Evolutionary conservation across 2,329 filamentous ascomycete species (phyloP), one percentile per base, ranked within the genome.

Genomic region (Neospermospora avenae): DNA sequence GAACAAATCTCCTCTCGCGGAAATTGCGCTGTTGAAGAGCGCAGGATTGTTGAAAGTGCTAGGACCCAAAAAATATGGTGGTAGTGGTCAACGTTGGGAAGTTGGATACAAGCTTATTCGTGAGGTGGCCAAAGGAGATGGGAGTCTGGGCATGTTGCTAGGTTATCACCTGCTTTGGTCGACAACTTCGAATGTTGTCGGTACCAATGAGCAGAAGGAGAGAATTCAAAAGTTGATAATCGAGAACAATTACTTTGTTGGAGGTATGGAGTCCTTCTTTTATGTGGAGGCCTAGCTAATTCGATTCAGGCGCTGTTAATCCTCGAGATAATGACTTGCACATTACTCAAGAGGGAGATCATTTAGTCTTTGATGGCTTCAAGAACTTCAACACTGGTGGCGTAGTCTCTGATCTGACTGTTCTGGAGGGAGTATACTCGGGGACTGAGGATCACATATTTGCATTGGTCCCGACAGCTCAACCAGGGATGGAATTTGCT

Each of bases 301-400:
- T 13, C n/a, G 3, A 0, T 28, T 13, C 45, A 71, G 69, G 76
- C n/a, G 82, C 86, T 0, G 85, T 88, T 20, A 88, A 88, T 64
- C 85, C 84, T 0, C 80, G 85, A 3, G 84, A 88, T 68, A 83
- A 75, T 41, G 84, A 88, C 65, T 72, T 87, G 8, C 80, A 77
- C 31, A 84, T 86, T 62, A 82, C 76, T 0, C 71, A 76, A 1
- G 77, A 83, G 0, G 83, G 81, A 1, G 80, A 84, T 3, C 73
- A 79, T 2, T 70, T 88, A 14, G 70, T 85, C 2, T 88, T 86
- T 71, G 81, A 82, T 60, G 84, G 85, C 1, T 79, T 77, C 72
- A 89, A 89, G 71, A 77, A 82, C 72, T 88, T 88, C 76, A 88
- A 85, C 68, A 89, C 85, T 0, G 86, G 86, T 0, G 85, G 85